Conservation (phyloP, 345 rosid genomes). For the Bruguiera parviflora region DNA sequence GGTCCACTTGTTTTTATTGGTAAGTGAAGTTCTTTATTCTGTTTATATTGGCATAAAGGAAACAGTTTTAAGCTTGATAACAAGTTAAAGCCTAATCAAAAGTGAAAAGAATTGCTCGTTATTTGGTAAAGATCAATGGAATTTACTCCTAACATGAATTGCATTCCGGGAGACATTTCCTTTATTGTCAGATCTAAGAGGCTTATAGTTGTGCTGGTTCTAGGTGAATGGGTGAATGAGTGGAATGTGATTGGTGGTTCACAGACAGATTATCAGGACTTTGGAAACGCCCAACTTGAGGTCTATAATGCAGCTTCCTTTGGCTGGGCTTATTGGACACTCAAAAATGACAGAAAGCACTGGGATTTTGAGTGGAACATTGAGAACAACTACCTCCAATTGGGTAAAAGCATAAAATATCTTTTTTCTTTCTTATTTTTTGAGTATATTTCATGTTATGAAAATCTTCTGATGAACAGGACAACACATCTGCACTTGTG, state of each 20-base stretch:
- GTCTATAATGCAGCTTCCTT: constrained; percentile 66
- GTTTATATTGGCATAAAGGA: background rate
- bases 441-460: background rate
- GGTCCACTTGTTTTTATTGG: constrained; percentile 65
- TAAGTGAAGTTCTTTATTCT: constrained; percentile 17
- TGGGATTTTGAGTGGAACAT: constrained; percentile 87
- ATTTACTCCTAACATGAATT: background rate
- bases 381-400: constrained; percentile 49
- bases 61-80: background rate
- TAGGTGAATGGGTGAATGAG: constrained; percentile 85
- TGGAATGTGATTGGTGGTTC: constrained; percentile 57
- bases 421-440: background rate
- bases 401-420: constrained; percentile 35
- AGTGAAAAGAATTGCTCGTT: background rate
- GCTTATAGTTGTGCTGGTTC: constrained; percentile 3
- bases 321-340: constrained; percentile 79
- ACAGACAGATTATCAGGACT: constrained; percentile 55
- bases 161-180: background rate
- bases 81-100: background rate
- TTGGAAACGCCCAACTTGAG: constrained; percentile 58
- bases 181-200: background rate
- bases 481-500: background rate
- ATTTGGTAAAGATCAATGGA: background rate
- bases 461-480: background rate
- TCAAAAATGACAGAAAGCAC: constrained; percentile 62